Evolutionary conservation across 768 basidiomycete genomes (phyloP).

Genomic region (Clathrus columnatus): DNA sequence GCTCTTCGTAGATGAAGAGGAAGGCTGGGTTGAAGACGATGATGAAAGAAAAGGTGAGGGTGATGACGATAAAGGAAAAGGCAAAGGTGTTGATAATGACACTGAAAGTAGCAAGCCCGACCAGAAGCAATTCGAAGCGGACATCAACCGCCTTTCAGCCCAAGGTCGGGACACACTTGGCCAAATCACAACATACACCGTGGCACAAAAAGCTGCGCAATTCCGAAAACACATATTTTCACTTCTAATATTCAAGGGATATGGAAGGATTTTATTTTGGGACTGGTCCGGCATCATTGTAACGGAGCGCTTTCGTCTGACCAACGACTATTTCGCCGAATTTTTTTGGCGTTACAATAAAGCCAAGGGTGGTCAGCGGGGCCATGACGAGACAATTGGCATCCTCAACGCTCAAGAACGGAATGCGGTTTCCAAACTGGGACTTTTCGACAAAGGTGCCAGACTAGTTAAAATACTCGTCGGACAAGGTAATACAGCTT

Average conservation of each 20-base stretch:
- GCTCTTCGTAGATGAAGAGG: background rate
- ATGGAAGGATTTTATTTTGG: slow-evolving; percentile 23
- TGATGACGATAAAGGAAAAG: background rate
- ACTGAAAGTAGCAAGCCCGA: background rate
- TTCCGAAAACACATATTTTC: slow-evolving; percentile 23
- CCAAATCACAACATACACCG: slow-evolving; percentile 19
- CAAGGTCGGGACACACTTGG: slow-evolving; percentile 9
- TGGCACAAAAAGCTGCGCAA: slow-evolving; percentile 19
- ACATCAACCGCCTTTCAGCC: background rate
- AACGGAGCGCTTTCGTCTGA: slow-evolving; percentile 21
- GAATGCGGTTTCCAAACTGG: background rate
- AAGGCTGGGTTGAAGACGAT: background rate
- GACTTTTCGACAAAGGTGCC: background rate
- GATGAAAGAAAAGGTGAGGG: background rate
- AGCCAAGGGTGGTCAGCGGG: slow-evolving; percentile 14
- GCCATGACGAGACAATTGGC: slow-evolving; percentile 16
- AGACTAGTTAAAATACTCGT: background rate
- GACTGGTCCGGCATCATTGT: slow-evolving; percentile 28
- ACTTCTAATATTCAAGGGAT: slow-evolving; percentile 18
- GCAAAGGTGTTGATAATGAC: background rate
- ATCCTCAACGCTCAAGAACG: background rate
- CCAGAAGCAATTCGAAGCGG: background rate
- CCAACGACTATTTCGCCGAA: slow-evolving; percentile 16
- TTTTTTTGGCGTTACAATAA: slow-evolving; percentile 25
- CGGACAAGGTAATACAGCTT: too few relatives aligned